phyloP scores from a whole-genome alignment of 1,139 yeast species.

The Debaryomyces psychrophilus region DNA sequence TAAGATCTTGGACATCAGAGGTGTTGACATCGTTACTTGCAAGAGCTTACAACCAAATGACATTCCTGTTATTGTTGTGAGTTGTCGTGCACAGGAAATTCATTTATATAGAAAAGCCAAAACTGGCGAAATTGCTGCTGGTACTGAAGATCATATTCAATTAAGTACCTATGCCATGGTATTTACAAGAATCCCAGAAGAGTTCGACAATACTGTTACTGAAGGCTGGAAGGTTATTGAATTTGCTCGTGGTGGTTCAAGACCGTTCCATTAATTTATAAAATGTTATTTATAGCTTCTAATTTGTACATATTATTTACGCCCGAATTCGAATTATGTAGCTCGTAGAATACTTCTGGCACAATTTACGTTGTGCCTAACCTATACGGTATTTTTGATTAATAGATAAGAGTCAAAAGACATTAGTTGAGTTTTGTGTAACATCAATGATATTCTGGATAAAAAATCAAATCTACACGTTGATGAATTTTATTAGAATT shows the following conservation, averaged over 20 bases:
- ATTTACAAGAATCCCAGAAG: slow-evolving; percentile 88
- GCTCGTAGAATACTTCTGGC: not conserved
- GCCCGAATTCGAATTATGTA: not conserved
- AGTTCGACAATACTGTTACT: slow-evolving; percentile 84
- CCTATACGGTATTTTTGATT: not conserved
- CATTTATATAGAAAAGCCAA: slow-evolving; percentile 86
- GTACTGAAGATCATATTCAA: slow-evolving; percentile 91
- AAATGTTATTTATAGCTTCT: slow-evolving; percentile 3
- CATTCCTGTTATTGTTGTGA: slow-evolving; percentile 88
- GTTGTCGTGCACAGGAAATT: slow-evolving; percentile 96
- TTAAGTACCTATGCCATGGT: slow-evolving; percentile 96
- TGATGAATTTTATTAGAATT: not conserved
- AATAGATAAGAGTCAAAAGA: slow-evolving; percentile 2
- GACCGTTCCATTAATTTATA: slow-evolving; percentile 69
- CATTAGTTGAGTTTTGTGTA: not conserved
- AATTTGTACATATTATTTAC: slow-evolving; percentile 10
- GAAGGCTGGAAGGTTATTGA: slow-evolving; percentile 98
- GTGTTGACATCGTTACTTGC: slow-evolving; percentile 90
- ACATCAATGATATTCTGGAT: not conserved
- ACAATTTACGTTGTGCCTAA: not conserved
- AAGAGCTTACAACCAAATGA: slow-evolving; percentile 90
- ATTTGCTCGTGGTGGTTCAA: slow-evolving; percentile 91
- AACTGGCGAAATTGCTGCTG: slow-evolving; percentile 95
- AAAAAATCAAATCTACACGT: slow-evolving; percentile 7
- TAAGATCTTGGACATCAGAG: slow-evolving; percentile 88